These are phyloP conservation scores for Dryas drummondii DNA, from an alignment of 306 rosid species.

Conservation along the genomic window DNA sequence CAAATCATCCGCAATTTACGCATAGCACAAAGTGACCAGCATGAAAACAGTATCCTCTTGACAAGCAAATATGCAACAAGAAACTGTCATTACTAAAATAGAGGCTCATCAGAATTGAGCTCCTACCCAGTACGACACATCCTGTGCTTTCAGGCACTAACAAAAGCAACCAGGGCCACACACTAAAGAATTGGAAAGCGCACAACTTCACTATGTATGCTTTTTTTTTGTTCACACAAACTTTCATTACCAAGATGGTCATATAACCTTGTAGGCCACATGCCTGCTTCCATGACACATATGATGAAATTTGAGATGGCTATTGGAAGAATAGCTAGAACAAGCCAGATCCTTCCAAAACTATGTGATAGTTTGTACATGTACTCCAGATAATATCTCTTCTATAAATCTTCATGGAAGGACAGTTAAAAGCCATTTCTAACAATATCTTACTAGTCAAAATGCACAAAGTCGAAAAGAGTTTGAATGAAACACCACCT, in stretches of 20 bases:
- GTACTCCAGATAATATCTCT: not conserved
- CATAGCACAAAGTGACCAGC: conserved; percentile 8
- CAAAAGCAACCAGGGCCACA: not conserved
- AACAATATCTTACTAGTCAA: not conserved
- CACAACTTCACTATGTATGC: not conserved
- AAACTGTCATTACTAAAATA: conserved; percentile 9
- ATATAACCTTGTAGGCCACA: not conserved
- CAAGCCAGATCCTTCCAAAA: not conserved
- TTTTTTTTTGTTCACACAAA: not conserved
- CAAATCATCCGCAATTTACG: conserved; percentile 37
- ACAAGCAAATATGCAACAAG: conserved; percentile 11
- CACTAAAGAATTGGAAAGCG: not conserved
- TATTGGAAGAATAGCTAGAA: not conserved
- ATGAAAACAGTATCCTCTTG: conserved; percentile 3
- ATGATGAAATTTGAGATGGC: not conserved
- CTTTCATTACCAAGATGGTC: not conserved
- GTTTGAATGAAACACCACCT: not conserved
- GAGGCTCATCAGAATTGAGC: conserved; percentile 19
- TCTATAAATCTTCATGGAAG: not conserved
- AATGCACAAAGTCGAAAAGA: not conserved
- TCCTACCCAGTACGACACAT: conserved; percentile 3
- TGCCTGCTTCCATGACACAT: not conserved
- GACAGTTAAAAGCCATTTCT: not conserved
- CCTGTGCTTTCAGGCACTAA: not conserved
- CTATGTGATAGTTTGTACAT: not conserved